Conservation (phyloP, 139 green algal species). For the Ettlia oleoabundans region DNA sequence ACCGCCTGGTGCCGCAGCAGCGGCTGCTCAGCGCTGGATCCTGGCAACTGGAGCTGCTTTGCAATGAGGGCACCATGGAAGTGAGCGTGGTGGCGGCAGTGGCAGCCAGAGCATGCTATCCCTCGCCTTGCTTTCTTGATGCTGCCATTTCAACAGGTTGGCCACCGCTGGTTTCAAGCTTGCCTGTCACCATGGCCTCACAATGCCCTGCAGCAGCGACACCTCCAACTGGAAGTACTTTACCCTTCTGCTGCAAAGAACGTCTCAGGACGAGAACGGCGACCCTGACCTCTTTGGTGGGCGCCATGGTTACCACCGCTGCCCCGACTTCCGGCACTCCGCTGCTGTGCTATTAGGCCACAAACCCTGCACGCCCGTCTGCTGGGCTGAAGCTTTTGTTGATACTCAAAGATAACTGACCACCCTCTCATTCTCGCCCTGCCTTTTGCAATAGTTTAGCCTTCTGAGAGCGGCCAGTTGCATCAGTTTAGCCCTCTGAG, state of each 20-base stretch:
- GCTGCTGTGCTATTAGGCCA: too few relatives aligned
- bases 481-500: too few relatives aligned
- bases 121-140: too few relatives aligned
- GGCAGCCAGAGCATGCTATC: too few relatives aligned
- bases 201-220: too few relatives aligned
- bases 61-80: slow-evolving; percentile 20
- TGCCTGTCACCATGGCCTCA: neutral
- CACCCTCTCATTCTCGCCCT: too few relatives aligned
- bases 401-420: too few relatives aligned
- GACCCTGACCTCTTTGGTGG: slow-evolving; percentile 58
- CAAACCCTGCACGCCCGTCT: too few relatives aligned
- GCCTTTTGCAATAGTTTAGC: too few relatives aligned
- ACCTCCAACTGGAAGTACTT: slow-evolving; percentile 47
- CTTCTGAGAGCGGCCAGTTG: too few relatives aligned
- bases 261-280: slow-evolving; percentile 30
- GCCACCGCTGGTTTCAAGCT: neutral
- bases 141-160: too few relatives aligned
- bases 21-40: slow-evolving; percentile 39
- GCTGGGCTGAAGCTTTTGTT: too few relatives aligned
- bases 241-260: slow-evolving; percentile 40
- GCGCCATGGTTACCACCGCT: neutral
- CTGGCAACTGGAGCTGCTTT: slow-evolving; percentile 48
- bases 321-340: fast-evolving
- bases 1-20: slow-evolving; percentile 7
- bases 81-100: slow-evolving; percentile 3